A percentile compares a stretch with the other conserved stretches of the same genome.
phyloP scores from a whole-genome alignment of 345 rosid species.

The Turritis glabra region DNA sequence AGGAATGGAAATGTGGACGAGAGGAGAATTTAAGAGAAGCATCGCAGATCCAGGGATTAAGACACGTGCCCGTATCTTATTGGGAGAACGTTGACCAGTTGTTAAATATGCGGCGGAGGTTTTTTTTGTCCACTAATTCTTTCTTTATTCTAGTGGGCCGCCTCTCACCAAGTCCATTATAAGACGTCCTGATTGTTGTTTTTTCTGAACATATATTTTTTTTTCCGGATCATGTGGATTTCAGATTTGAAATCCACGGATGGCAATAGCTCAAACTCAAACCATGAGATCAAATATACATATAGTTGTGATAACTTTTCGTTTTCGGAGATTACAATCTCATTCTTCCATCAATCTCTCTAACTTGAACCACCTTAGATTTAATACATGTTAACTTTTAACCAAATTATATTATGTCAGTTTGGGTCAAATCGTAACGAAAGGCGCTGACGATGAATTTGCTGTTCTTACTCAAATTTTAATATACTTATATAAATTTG shows the following conservation, averaged over 20 bases:
- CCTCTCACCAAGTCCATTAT: conserved; percentile 10
- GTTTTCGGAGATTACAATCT: not conserved
- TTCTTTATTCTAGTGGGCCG: conserved; percentile 22
- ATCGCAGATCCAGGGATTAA: conserved; percentile 8
- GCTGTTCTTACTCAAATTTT: not conserved
- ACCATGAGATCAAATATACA: not conserved
- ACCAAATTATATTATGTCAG: not conserved
- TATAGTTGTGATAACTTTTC: not conserved
- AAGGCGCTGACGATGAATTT: not conserved
- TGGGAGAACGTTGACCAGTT: conserved; percentile 23
- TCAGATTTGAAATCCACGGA: not conserved
- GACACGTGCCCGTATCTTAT: conserved; percentile 27
- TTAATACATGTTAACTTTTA: not conserved
- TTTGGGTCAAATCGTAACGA: too few species aligned
- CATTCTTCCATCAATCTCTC: not conserved
- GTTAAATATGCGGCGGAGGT: conserved; percentile 37
- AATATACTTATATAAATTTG: not conserved
- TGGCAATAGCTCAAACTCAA: not conserved
- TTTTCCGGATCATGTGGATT: not conserved
- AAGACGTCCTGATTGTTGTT: not conserved
- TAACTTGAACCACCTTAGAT: not conserved
- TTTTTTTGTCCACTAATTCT: conserved; percentile 8
- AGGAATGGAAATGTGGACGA: not conserved
- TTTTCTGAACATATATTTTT: too few species aligned
- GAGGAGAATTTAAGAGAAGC: conserved; percentile 17